Percentiles rank a stretch among this genome's conserved stretches.
Conservation (phyloP, 495 filamentous ascomycete genomes). For the Penicillium cosmopolitanum region DNA sequence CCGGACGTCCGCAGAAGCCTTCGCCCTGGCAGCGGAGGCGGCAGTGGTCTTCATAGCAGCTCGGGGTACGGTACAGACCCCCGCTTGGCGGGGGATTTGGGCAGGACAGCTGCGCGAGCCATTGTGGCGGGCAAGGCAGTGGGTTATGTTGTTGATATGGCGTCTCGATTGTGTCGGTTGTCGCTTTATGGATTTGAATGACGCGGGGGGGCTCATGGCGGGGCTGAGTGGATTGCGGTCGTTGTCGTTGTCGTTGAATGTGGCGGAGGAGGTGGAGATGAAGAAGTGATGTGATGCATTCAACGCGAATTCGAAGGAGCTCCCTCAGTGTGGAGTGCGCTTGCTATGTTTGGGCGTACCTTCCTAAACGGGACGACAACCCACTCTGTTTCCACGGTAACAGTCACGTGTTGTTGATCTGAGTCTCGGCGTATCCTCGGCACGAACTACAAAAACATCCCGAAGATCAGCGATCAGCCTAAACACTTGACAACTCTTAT, state of each 20-base stretch:
- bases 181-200: slow-evolving; percentile 6
- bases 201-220: slow-evolving; percentile 26
- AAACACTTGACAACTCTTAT: too few species aligned
- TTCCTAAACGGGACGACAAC: background rate
- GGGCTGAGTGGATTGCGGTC: slow-evolving; percentile 12
- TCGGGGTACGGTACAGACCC: slow-evolving; percentile 33
- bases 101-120: slow-evolving; percentile 49
- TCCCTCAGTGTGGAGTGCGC: slow-evolving; percentile 20
- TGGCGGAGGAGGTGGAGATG: background rate
- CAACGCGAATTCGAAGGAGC: background rate
- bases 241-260: slow-evolving; percentile 8
- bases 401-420: slow-evolving; percentile 13
- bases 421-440: background rate
- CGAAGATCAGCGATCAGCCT: too few species aligned
- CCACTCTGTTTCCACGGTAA: slow-evolving; percentile 19
- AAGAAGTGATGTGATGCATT: slow-evolving; percentile 13
- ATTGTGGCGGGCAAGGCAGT: slow-evolving; percentile 24
- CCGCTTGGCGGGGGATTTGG: slow-evolving; percentile 39
- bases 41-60: slow-evolving; percentile 27
- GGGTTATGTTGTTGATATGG: slow-evolving; percentile 4
- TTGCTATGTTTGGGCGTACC: slow-evolving; percentile 9
- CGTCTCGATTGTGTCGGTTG: slow-evolving; percentile 8
- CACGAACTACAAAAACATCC: too few species aligned
- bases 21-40: slow-evolving; percentile 20
- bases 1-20: slow-evolving; percentile 22